Base-by-base conservation (phyloP, 805 yeast genomes). In the Spathaspora sp. region DNA sequence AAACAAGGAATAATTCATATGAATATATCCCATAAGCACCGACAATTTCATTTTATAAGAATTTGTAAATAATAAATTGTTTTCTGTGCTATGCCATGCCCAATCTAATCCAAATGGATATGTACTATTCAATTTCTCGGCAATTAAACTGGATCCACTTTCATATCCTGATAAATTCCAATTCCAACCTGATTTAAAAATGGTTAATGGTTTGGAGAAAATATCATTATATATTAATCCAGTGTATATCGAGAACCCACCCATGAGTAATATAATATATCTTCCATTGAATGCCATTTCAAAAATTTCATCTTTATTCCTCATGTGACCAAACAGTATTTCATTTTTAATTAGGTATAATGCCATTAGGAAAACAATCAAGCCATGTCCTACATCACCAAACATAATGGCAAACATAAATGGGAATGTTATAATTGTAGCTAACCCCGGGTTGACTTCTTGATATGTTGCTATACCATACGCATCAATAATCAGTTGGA, bases 341-440 rank as follows among this genome's bases (percentile, higher is more conserved):
- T 86, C 91, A 54, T 81, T 80, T 43, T 75, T 60, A 9, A 86
- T 86, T 52, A 86, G 66, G 3, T 70, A 62, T 17, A 75, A 55
- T 11, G 87, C 87, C 18, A 81, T 85, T 57, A 83, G 63, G 29
- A 79, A 65, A 61, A 86, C 70, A 50, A 86, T 71, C 51, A 83
- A 68, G n/a, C 92, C 92, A 63, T 86, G 92, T 10, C 92, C 92
- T 56, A 86, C 70, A 69, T 86, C 92, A 69, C 92, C 92, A 70
- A 86, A 86, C 92, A 86, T 86, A 55, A 86, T 83, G 16, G 92
- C 90, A 69, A 86, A 86, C 89, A 86, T 83, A 63, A 86, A 86
- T 14, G 92, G 92, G 69, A 86, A 86, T 0, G 92, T 86, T 16
- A 85, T 83, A 42, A 85, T 77, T 1, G 91, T 82, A 16, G 92